Evolutionary conservation across 192 early-diverging fungal species (phyloP), one percentile per base, ranked within the genome.

Genomic region (Linnemannia schmuckeri): DNA sequence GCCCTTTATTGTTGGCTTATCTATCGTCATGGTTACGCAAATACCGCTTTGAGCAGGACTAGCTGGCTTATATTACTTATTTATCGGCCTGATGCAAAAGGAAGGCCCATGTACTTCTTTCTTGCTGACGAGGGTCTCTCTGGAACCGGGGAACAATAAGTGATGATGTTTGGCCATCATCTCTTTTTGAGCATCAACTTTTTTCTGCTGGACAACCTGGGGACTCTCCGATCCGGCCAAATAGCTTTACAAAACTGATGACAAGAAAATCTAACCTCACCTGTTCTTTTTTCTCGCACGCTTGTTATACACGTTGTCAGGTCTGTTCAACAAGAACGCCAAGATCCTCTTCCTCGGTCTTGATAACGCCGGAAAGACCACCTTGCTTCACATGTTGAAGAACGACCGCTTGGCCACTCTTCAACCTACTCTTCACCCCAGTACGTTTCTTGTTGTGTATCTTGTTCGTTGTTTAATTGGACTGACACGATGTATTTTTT

Each of bases 301-400:
- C 24, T 77, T 52, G 24, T 10, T 61, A 8, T 61, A 27, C 57
- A 17, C 30, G 15, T 75, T 57, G 89, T 37, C 37, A 99, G 98
- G 98, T 83, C 94, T 99, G 87, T 90, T 98, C 88, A 99, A 99
- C 92, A 99, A 99, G 92, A 98, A 97, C 89, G 98, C 98, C 75
- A 99, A 98, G 91, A 97, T 99, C 85, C 92, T 99, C 71, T 99
- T 99, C 92, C 93, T 99, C 72, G 98, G 98, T 75, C 93, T 99
- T 66, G 98, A 99, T 90, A 98, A 98, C 91, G 97, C 97, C 76
- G 97, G 97, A 76, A 99, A 99, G 92, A 99, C 98, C 5, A 99
- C 98, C 70, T 92, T 99, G 27, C 93, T 99, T 73, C 98, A 99
- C 92, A 98, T 99, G 97, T 93, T 99, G 84, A 99, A 99, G 94